These are phyloP conservation scores for Singerocomus inundabilis DNA, from an alignment of 1,284 basidiomycete species.

Conservation along the genomic window DNA sequence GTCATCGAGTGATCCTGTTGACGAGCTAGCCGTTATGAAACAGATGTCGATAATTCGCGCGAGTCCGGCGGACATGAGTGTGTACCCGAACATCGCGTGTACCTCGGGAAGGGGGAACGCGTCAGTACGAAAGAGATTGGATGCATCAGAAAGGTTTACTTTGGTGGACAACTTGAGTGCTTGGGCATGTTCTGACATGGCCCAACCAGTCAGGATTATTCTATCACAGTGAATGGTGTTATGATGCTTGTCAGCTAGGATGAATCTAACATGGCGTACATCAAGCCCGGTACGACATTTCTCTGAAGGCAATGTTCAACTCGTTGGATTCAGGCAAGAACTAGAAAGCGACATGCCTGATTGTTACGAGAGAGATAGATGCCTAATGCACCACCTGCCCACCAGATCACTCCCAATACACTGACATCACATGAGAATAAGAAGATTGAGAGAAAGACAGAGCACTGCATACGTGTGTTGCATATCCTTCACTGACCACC, in stretches of 20 bases:
- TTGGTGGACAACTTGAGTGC: conserved; percentile 81
- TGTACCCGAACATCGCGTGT: conserved; percentile 81
- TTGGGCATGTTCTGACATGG: conserved; percentile 91
- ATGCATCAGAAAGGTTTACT: conserved; percentile 38
- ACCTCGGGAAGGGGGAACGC: conserved; percentile 51
- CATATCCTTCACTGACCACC: conserved; percentile 91
- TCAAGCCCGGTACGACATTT: conserved; percentile 79
- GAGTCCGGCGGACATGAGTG: conserved; percentile 83
- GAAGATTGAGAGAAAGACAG: not conserved
- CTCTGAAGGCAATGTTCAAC: conserved; percentile 42
- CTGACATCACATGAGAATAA: conserved; percentile 25
- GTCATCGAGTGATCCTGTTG: conserved; percentile 37
- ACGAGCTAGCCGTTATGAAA: conserved; percentile 55
- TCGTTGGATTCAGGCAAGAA: not conserved
- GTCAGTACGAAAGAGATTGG: conserved; percentile 6
- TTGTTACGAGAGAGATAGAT: conserved; percentile 85
- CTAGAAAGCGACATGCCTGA: conserved; percentile 41
- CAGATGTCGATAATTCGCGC: conserved; percentile 86
- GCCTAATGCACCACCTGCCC: conserved; percentile 87
- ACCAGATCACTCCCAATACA: conserved; percentile 59
- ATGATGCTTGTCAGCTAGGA: conserved; percentile 2
- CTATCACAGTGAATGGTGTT: conserved; percentile 37
- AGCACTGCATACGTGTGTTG: conserved; percentile 75
- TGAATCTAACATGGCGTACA: conserved; percentile 49
- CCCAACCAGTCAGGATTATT: conserved; percentile 90